Percentiles rank a stretch among this genome's conserved stretches.
phyloP scores from a whole-genome alignment of 768 basidiomycete genomes.

The Butyriboletus loyo region DNA sequence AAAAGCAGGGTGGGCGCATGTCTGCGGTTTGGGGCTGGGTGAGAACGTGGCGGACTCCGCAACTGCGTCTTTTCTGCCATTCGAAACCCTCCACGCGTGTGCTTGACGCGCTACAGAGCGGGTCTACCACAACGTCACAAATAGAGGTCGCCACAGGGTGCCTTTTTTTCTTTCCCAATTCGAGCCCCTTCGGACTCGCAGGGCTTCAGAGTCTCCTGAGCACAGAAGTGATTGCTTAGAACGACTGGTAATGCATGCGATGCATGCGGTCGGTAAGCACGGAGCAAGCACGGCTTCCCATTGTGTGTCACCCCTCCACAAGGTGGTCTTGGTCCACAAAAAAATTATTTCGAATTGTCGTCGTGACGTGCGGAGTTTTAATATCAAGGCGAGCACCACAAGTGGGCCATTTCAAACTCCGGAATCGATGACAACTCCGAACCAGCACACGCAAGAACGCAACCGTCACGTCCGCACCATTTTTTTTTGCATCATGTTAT shows the following conservation, averaged over 20 bases:
- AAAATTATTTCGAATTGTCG: background rate
- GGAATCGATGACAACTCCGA: constrained; percentile 14
- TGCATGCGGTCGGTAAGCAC: background rate
- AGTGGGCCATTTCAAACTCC: background rate
- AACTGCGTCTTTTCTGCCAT: constrained; percentile 33
- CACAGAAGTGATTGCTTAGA: background rate
- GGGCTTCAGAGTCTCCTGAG: background rate
- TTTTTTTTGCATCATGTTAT: constrained; percentile 11
- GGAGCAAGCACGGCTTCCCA: background rate
- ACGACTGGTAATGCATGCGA: background rate
- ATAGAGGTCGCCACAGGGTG: constrained; percentile 3
- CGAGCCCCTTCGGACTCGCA: background rate
- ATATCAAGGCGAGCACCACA: too few species aligned
- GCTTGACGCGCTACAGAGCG: constrained; percentile 9
- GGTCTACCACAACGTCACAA: constrained; percentile 8
- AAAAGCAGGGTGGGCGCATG: background rate
- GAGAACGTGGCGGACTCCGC: constrained; percentile 18
- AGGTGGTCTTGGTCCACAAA: background rate
- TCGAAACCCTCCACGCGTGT: constrained; percentile 14
- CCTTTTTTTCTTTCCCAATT: constrained; percentile 1
- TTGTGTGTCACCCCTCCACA: background rate
- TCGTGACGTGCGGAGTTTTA: background rate
- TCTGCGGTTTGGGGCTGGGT: constrained; percentile 1
- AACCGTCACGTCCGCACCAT: constrained; percentile 17
- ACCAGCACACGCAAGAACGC: background rate